A percentile compares a stretch with the other conserved stretches of the same genome.
phyloP scores from a whole-genome alignment of 1,284 basidiomycete genomes.

The Microbotryomycetes sp. region DNA sequence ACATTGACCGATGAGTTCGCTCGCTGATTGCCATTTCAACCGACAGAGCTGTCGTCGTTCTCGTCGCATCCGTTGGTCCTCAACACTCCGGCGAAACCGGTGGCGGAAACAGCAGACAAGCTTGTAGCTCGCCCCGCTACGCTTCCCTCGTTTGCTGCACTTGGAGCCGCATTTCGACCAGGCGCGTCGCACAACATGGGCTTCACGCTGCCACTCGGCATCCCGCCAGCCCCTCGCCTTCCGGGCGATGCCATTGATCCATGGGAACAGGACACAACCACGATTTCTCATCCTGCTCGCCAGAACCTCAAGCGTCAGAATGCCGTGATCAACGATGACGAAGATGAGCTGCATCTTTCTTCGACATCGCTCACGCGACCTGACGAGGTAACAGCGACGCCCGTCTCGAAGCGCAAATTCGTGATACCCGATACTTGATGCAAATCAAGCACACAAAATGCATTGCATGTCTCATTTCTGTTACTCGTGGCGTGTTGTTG shows the following conservation, averaged over 20 bases:
- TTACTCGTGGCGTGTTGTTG: slow-evolving; percentile 2
- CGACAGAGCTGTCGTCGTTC: slow-evolving; percentile 6
- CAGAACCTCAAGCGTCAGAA: not conserved
- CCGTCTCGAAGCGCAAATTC: not conserved
- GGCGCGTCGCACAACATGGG: slow-evolving; percentile 1
- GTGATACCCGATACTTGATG: slow-evolving; percentile 1
- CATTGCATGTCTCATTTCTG: too few relatives aligned
- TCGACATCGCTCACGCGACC: not conserved
- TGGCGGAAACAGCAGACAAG: slow-evolving; percentile 4
- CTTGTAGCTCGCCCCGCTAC: slow-evolving; percentile 17
- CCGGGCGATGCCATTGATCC: not conserved
- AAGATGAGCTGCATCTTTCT: not conserved
- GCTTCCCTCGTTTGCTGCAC: slow-evolving; percentile 27
- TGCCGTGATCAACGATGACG: not conserved
- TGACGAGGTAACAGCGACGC: not conserved
- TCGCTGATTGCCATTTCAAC: not conserved
- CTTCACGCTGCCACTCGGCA: not conserved
- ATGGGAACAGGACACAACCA: not conserved
- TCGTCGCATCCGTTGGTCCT: slow-evolving; percentile 21
- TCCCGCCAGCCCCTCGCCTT: slow-evolving; percentile 5
- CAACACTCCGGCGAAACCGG: slow-evolving; percentile 21
- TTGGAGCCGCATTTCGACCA: slow-evolving; percentile 30
- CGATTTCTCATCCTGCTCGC: too few relatives aligned
- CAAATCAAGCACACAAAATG: not conserved
- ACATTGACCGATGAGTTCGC: too few relatives aligned